Evolutionary conservation across 495 filamentous ascomycete species (phyloP).

Genomic region (Hypoxylon intermedium): DNA sequence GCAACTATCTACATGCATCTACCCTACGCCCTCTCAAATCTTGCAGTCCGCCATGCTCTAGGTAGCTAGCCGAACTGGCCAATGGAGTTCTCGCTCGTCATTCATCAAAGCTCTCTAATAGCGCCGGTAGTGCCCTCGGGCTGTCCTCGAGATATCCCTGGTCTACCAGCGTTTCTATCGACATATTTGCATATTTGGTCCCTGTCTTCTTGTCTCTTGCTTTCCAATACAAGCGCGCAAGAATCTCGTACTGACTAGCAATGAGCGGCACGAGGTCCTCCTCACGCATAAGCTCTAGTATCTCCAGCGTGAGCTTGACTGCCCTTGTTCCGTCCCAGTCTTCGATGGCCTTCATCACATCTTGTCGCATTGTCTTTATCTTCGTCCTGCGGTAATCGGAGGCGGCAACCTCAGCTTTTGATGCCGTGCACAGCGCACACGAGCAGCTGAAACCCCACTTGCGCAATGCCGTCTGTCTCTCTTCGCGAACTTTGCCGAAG

Average conservation of each 20-base stretch:
- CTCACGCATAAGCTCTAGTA: slow-evolving; percentile 40
- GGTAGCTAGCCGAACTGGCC: too few species aligned
- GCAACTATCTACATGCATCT: too few species aligned
- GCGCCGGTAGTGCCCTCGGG: slow-evolving; percentile 3
- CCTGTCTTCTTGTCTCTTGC: slow-evolving; percentile 46
- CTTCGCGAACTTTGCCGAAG: slow-evolving; percentile 39
- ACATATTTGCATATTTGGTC: slow-evolving; percentile 46
- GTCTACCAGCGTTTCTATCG: slow-evolving; percentile 45
- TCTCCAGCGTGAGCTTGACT: slow-evolving; percentile 42
- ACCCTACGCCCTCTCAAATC: too few species aligned
- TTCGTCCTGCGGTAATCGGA: slow-evolving; percentile 46
- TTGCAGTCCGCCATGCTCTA: too few species aligned
- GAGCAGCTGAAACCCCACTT: slow-evolving; percentile 50
- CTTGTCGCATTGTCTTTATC: slow-evolving; percentile 42
- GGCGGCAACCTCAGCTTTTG: slow-evolving; percentile 33
- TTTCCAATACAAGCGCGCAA: slow-evolving; percentile 50
- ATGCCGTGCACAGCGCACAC: slow-evolving; percentile 48
- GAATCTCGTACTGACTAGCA: slow-evolving; percentile 49
- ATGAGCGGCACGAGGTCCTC: slow-evolving; percentile 47
- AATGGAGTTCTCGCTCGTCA: slow-evolving; percentile 9
- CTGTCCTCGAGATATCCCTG: slow-evolving; percentile 35
- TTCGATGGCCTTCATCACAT: slow-evolving; percentile 45
- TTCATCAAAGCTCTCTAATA: slow-evolving; percentile 29
- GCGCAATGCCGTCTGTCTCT: slow-evolving; percentile 39
- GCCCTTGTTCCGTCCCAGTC: slow-evolving; percentile 46